Percentiles rank a stretch among this genome's conserved stretches.
Conservation (phyloP, 179 eudicot genomes). For the Actinidia chinensis region DNA sequence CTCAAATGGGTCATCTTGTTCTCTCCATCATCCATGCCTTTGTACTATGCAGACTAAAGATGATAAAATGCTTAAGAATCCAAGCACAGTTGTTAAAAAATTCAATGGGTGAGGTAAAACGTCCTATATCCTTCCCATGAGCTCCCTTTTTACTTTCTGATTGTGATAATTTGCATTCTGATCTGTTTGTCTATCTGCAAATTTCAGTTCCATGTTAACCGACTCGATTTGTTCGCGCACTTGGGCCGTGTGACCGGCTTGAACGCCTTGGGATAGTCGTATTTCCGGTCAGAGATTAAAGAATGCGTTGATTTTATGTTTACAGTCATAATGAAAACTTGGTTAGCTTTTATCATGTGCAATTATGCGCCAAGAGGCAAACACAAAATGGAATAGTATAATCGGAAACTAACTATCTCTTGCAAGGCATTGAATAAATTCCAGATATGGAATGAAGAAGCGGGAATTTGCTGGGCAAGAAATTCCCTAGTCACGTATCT, state of each 20-base stretch:
- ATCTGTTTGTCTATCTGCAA: too few relatives aligned
- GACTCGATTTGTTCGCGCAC: slow-evolving; percentile 80
- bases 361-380: too few relatives aligned
- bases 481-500: slow-evolving; percentile 64
- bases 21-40: slow-evolving; percentile 92
- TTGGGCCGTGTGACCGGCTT: slow-evolving; percentile 79
- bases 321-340: slow-evolving; percentile 43
- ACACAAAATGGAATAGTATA: too few relatives aligned
- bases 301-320: slow-evolving; percentile 59
- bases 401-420: too few relatives aligned
- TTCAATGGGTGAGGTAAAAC: slow-evolving; percentile 94
- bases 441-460: slow-evolving; percentile 70
- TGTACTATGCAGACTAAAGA: slow-evolving; percentile 87
- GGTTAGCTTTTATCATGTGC: too few relatives aligned
- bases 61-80: slow-evolving; percentile 57
- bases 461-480: slow-evolving; percentile 97
- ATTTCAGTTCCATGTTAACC: slow-evolving; percentile 82
- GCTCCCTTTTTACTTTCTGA: background rate
- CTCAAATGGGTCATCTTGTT: slow-evolving; percentile 88
- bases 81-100: slow-evolving; percentile 49
- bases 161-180: too few relatives aligned
- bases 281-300: slow-evolving; percentile 57
- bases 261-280: slow-evolving; percentile 74
- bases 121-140: background rate
- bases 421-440: background rate